Evolutionary conservation across 1,284 basidiomycete genomes (phyloP).

Genomic region (Volvariella surrecta): DNA sequence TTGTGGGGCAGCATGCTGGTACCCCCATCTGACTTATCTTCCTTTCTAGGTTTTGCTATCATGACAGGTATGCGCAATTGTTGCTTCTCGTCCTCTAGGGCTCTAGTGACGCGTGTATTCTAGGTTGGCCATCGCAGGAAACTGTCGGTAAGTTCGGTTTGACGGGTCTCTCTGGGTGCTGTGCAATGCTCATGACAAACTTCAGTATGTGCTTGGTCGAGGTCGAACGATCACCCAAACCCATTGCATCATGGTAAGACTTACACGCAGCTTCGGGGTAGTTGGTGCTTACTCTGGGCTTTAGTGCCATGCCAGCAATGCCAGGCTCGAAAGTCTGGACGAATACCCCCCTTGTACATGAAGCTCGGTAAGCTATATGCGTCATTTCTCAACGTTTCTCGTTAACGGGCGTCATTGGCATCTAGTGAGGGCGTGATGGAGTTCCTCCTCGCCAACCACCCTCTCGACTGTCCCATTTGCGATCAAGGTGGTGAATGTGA

Average conservation of each 20-base stretch:
- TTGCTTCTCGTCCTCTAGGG: slow-evolving; percentile 13
- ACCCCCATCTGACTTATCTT: slow-evolving; percentile 9
- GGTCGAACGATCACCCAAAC: slow-evolving; percentile 92
- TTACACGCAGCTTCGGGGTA: neutral
- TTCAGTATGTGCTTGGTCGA: slow-evolving; percentile 93
- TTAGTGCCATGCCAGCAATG: slow-evolving; percentile 96
- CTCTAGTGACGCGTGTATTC: neutral
- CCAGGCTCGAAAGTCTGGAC: slow-evolving; percentile 95
- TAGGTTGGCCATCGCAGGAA: slow-evolving; percentile 88
- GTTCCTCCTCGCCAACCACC: slow-evolving; percentile 95
- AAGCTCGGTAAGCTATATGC: slow-evolving; percentile 63
- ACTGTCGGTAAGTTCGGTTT: slow-evolving; percentile 68
- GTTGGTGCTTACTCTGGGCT: slow-evolving; percentile 6
- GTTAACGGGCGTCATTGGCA: slow-evolving; percentile 11
- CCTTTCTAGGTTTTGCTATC: slow-evolving; percentile 76
- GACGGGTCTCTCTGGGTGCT: slow-evolving; percentile 7
- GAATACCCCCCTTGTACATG: slow-evolving; percentile 91
- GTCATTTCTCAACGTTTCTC: slow-evolving; percentile 2
- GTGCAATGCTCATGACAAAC: slow-evolving; percentile 15
- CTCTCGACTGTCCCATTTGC: slow-evolving; percentile 97
- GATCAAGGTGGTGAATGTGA: slow-evolving; percentile 99
- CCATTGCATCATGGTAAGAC: slow-evolving; percentile 75
- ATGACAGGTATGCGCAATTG: slow-evolving; percentile 57
- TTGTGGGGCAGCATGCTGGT: slow-evolving; percentile 13
- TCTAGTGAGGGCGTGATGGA: slow-evolving; percentile 96